These are phyloP conservation scores for Trametes cubensis DNA, from an alignment of 768 basidiomycete species.

Conservation along the genomic window DNA sequence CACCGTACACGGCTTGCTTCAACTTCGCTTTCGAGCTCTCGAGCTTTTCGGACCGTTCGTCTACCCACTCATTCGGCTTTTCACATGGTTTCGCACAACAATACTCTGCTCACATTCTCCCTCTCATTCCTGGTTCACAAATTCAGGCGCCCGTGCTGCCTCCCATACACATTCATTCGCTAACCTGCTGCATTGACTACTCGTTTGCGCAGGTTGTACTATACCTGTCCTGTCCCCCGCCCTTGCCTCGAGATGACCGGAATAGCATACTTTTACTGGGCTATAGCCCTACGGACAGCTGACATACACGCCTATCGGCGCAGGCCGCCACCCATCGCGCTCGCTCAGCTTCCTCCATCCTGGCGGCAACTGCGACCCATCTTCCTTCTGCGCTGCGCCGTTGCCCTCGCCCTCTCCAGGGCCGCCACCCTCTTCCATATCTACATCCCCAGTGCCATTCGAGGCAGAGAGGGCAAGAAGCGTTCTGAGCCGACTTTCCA, in stretches of 20 bases:
- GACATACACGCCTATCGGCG: conserved; percentile 66
- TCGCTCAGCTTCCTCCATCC: conserved; percentile 61
- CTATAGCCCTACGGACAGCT: conserved; percentile 12
- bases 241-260: not conserved
- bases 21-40: no score
- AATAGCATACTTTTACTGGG: not conserved
- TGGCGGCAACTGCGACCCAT: conserved; percentile 23
- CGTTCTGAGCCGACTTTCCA: conserved; percentile 54
- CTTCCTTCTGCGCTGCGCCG: no score
- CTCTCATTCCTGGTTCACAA: no score
- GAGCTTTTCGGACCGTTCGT: no score
- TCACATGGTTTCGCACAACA: no score
- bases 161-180: no score
- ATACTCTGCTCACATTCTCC: no score
- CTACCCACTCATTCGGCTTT: no score
- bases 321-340: conserved; percentile 57
- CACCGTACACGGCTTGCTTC: no score
- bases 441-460: not conserved
- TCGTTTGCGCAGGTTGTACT: conserved; percentile 2
- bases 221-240: not conserved
- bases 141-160: no score
- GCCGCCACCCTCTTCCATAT: not conserved
- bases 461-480: conserved; percentile 34
- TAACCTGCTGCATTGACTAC: no score
- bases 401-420: not conserved